Percentiles rank a stretch among this genome's conserved stretches.
These are phyloP conservation scores for Coemansia sp. DNA, from an alignment of 192 early-diverging fungal genomes.

Conservation along the genomic window DNA sequence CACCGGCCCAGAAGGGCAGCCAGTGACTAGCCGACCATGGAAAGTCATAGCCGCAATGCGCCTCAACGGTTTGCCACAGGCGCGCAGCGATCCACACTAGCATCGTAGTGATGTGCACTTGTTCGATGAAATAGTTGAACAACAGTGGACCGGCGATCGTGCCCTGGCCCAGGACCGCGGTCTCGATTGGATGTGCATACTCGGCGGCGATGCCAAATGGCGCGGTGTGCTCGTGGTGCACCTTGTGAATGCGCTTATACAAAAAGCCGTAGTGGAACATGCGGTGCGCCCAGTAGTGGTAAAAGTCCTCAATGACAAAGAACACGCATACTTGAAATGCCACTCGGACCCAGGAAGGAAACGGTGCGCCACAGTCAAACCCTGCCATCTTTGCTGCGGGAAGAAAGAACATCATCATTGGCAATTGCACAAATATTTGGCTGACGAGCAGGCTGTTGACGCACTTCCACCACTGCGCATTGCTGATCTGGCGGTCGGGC, in stretches of 20 bases:
- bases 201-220: conserved; percentile 75
- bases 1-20: conserved; percentile 85
- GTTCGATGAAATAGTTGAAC: conserved; percentile 59
- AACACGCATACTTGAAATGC: conserved; percentile 60
- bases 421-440: conserved; percentile 70
- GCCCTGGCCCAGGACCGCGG: conserved; percentile 66
- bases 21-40: conserved; percentile 86
- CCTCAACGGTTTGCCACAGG: conserved; percentile 66
- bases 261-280: conserved; percentile 67
- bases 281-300: conserved; percentile 76
- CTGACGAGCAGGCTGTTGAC: conserved; percentile 61
- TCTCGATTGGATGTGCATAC: conserved; percentile 75
- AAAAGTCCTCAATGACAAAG: conserved; percentile 70
- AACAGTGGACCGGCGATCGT: conserved; percentile 63
- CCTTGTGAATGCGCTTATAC: conserved; percentile 81
- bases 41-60: conserved; percentile 78
- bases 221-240: conserved; percentile 74
- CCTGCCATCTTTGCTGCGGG: conserved; percentile 63
- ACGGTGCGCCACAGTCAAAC: conserved; percentile 66
- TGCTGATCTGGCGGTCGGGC: conserved; percentile 59
- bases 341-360: conserved; percentile 61
- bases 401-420: conserved; percentile 69
- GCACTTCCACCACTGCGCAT: conserved; percentile 63
- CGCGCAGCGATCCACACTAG: conserved; percentile 70
- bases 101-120: conserved; percentile 70